phyloP scores from a whole-genome alignment of 805 yeast genomes.

The Sugiyamaella mastotermitis region DNA sequence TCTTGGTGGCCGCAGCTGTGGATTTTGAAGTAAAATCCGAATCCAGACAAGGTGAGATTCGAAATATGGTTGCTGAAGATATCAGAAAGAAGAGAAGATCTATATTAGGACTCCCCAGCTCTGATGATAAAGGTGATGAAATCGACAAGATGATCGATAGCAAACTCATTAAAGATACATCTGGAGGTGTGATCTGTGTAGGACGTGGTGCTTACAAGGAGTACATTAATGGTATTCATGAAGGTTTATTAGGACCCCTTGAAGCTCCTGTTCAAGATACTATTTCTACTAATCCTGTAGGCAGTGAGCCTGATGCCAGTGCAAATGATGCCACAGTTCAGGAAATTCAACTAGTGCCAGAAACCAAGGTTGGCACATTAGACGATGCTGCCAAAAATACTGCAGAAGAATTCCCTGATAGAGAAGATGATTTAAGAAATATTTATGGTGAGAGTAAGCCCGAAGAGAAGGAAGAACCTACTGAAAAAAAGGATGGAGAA shows the following conservation, averaged over 20 bases:
- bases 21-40: slow-evolving; percentile 77
- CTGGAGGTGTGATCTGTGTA: slow-evolving; percentile 84
- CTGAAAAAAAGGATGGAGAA: slow-evolving; percentile 16
- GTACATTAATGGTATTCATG: slow-evolving; percentile 84
- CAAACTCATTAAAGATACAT: slow-evolving; percentile 35
- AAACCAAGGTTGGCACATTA: slow-evolving; percentile 8
- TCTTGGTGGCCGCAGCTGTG: slow-evolving; percentile 73
- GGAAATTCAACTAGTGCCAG: not conserved
- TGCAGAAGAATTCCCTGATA: slow-evolving; percentile 15
- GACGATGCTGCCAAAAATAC: slow-evolving; percentile 9
- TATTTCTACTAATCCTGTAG: not conserved
- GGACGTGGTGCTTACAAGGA: slow-evolving; percentile 97
- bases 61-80: slow-evolving; percentile 74
- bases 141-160: slow-evolving; percentile 28
- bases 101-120: slow-evolving; percentile 23
- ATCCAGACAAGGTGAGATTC: slow-evolving; percentile 82
- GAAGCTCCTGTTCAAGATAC: slow-evolving; percentile 37
- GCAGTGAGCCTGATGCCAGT: not conserved
- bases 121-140: slow-evolving; percentile 18
- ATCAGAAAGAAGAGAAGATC: slow-evolving; percentile 63
- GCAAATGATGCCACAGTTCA: not conserved
- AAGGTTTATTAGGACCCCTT: slow-evolving; percentile 90
- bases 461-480: slow-evolving; percentile 4
- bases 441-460: slow-evolving; percentile 6
- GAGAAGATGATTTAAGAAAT: slow-evolving; percentile 15